Evolutionary conservation across 2,329 filamentous ascomycete species (phyloP).

Genomic region (Helminthosporium solani): DNA sequence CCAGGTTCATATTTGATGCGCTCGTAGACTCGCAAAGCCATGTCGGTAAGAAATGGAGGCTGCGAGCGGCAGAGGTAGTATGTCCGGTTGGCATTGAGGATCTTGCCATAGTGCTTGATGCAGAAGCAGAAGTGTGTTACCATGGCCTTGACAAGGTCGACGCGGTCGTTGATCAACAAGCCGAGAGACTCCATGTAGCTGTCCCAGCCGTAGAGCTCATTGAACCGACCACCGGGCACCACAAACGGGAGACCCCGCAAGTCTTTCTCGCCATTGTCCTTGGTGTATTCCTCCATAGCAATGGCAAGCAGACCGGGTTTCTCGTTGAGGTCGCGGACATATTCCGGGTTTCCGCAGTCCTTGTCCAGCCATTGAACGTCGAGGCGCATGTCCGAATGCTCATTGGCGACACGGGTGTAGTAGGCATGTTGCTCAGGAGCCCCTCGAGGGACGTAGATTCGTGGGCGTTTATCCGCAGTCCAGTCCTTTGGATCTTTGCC

Average conservation of each 20-base stretch:
- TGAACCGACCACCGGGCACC: constrained; percentile 96
- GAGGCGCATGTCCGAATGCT: constrained; percentile 78
- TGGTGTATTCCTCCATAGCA: constrained; percentile 73
- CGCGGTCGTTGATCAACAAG: constrained; percentile 78
- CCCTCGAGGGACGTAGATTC: constrained; percentile 85
- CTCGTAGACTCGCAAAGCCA: constrained; percentile 91
- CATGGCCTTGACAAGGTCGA: constrained; percentile 90
- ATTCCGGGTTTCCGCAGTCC: constrained; percentile 71
- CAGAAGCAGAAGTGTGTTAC: constrained; percentile 96
- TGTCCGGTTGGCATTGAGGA: constrained; percentile 91
- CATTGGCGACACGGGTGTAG: constrained; percentile 76
- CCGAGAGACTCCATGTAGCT: constrained; percentile 98
- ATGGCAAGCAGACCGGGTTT: constrained; percentile 88
- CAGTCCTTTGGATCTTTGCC: constrained; percentile 93
- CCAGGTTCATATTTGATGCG: constrained; percentile 84
- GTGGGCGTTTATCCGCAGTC: constrained; percentile 83
- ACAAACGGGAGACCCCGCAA: constrained; percentile 86
- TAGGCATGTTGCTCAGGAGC: constrained; percentile 88
- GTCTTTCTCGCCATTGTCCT: constrained; percentile 69
- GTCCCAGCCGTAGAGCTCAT: constrained; percentile 98
- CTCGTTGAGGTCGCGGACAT: constrained; percentile 78
- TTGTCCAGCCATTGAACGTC: constrained; percentile 81
- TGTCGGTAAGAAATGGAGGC: constrained; percentile 95
- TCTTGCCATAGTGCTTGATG: constrained; percentile 97
- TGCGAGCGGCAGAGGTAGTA: constrained; percentile 96